These are phyloP conservation scores for Dichotomopilus funicola DNA, from an alignment of 2,329 filamentous ascomycete genomes.

Conservation along the genomic window DNA sequence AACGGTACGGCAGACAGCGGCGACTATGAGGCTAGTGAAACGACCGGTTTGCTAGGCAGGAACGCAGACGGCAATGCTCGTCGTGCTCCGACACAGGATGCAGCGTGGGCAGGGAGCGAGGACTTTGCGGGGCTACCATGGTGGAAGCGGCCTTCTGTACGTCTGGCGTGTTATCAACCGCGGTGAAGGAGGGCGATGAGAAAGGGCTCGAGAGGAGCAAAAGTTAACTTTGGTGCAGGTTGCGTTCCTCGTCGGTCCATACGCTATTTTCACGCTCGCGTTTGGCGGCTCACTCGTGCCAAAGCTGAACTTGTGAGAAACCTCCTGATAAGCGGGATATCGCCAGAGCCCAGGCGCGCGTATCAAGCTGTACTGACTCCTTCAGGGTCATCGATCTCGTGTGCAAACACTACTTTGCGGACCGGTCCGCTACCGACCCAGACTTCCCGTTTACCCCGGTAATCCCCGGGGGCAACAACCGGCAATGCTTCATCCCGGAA, in stretches of 20 bases:
- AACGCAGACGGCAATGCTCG: conserved; percentile 7
- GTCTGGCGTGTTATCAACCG: conserved; percentile 21
- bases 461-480: conserved; percentile 61
- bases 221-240: conserved; percentile 43
- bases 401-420: conserved; percentile 74
- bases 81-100: conserved; percentile 13
- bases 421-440: conserved; percentile 54
- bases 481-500: conserved; percentile 71
- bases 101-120: conserved; percentile 42
- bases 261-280: conserved; percentile 73
- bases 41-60: conserved; percentile 30
- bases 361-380: conserved; percentile 2
- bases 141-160: conserved; percentile 57
- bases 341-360: background rate
- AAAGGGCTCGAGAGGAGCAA: background rate
- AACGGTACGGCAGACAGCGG: background rate
- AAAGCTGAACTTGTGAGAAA: conserved; percentile 66
- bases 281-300: conserved; percentile 83
- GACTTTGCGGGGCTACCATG: conserved; percentile 58
- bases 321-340: background rate
- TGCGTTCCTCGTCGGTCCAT: conserved; percentile 76
- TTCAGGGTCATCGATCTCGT: conserved; percentile 67
- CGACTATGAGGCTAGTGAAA: conserved; percentile 9
- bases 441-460: conserved; percentile 56
- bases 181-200: background rate